These are phyloP conservation scores for Xylona heveae DNA, from an alignment of 495 filamentous ascomycete genomes.

Conservation along the genomic window DNA sequence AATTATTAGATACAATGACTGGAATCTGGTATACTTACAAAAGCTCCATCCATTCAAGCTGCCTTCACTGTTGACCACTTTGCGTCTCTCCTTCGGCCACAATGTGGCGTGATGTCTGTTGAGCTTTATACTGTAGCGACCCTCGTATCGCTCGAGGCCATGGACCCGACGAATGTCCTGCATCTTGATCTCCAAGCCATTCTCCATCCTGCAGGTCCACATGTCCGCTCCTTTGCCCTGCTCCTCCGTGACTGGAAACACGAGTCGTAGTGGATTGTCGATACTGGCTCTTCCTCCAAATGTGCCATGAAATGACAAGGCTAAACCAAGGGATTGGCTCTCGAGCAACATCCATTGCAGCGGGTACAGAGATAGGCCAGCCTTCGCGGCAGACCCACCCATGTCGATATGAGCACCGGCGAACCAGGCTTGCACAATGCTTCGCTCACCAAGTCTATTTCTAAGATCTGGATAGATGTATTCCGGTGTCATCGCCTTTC, in stretches of 20 bases:
- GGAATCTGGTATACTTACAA: slow-evolving; percentile 2
- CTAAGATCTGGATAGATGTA: too few relatives aligned
- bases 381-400: slow-evolving; percentile 11
- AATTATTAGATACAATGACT: too few relatives aligned
- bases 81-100: slow-evolving; percentile 4
- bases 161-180: slow-evolving; percentile 13
- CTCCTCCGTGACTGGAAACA: too few relatives aligned
- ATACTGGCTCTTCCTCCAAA: slow-evolving; percentile 4
- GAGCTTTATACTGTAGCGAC: neutral
- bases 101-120: too few relatives aligned
- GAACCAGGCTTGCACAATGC: too few relatives aligned
- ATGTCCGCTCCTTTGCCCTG: too few relatives aligned
- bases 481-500: too few relatives aligned
- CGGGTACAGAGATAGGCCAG: slow-evolving; percentile 16
- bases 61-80: slow-evolving; percentile 5
- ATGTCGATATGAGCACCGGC: too few relatives aligned
- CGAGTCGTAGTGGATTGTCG: slow-evolving; percentile 7
- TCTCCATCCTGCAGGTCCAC: slow-evolving; percentile 8
- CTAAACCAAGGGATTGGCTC: slow-evolving; percentile 9
- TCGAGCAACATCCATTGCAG: slow-evolving; percentile 18
- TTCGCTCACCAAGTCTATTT: too few relatives aligned
- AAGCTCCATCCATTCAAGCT: slow-evolving; percentile 8
- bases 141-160: slow-evolving; percentile 5
- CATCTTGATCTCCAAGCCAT: slow-evolving; percentile 10
- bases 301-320: slow-evolving; percentile 4